phyloP scores from a whole-genome alignment of 2,329 filamentous ascomycete species.

The Fusarium dimerum region DNA sequence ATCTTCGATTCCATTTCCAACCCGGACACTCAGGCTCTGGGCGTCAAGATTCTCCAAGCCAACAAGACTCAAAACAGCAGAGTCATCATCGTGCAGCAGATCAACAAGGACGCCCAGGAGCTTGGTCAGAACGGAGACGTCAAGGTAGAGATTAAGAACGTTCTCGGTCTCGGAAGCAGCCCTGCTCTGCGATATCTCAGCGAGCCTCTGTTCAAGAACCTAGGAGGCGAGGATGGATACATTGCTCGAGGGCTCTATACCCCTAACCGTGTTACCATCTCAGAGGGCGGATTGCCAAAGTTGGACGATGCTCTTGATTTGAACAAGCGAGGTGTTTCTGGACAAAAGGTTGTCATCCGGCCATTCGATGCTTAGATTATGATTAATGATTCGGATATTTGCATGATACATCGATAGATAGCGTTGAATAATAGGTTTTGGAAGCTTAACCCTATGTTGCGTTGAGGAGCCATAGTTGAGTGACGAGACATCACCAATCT shows the following conservation, averaged over 20 bases:
- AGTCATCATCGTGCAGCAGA: conserved; percentile 16
- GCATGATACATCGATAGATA: no score
- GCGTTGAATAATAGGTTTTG: no score
- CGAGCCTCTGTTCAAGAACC: conserved; percentile 29
- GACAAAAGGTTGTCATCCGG: conserved; percentile 28
- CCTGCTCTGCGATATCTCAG: conserved; percentile 30
- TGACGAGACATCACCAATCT: no score
- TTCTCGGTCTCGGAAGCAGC: conserved; percentile 24
- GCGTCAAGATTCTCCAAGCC: conserved; percentile 29
- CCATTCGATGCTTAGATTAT: neutral
- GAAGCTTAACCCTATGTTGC: no score
- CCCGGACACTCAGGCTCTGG: conserved; percentile 31
- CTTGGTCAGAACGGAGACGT: conserved; percentile 13
- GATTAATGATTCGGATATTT: neutral
- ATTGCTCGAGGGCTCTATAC: conserved; percentile 31
- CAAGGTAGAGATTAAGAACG: conserved; percentile 1
- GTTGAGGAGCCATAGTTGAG: no score
- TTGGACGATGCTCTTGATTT: conserved; percentile 26
- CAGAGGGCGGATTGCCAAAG: conserved; percentile 30
- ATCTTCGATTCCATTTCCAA: conserved; percentile 35
- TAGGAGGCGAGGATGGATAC: conserved; percentile 33
- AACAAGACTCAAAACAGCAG: conserved; percentile 14
- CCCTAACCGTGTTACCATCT: conserved; percentile 30
- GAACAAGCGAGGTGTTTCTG: conserved; percentile 30
- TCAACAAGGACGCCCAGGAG: conserved; percentile 15